These are phyloP conservation scores for Discostella stelligeroides DNA, from an alignment of 108 stramenopile species.

Conservation along the genomic window DNA sequence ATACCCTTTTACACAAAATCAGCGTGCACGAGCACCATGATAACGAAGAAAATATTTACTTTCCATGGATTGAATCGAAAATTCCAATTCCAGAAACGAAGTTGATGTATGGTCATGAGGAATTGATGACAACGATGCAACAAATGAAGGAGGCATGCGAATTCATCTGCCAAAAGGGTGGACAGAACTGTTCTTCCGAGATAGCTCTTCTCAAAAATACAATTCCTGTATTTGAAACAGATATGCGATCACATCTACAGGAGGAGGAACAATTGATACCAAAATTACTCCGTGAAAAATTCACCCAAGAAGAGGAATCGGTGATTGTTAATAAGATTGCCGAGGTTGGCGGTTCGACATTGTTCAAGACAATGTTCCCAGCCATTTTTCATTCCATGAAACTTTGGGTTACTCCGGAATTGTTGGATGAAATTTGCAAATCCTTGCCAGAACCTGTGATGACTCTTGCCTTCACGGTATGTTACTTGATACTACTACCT, in stretches of 20 bases:
- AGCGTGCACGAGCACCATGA: constrained; percentile 32
- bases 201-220: constrained; percentile 19
- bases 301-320: constrained; percentile 45
- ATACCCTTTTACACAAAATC: neutral
- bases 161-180: constrained; percentile 33
- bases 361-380: constrained; percentile 28
- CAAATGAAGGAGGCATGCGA: constrained; percentile 30
- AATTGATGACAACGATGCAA: constrained; percentile 40
- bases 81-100: constrained; percentile 32
- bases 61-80: constrained; percentile 49
- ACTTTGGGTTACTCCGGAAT: constrained; percentile 32
- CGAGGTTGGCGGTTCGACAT: constrained; percentile 13
- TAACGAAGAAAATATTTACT: constrained; percentile 43
- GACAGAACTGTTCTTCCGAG: constrained; percentile 23
- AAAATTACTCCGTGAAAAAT: constrained; percentile 31
- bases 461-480: constrained; percentile 16
- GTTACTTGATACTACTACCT: neutral
- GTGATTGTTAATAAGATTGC: constrained; percentile 28
- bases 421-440: constrained; percentile 10
- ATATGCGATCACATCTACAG: constrained; percentile 44
- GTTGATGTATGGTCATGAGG: constrained; percentile 6
- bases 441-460: constrained; percentile 25
- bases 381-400: constrained; percentile 29
- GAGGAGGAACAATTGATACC: constrained; percentile 48
- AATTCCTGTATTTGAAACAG: constrained; percentile 21